Evolutionary conservation across 2,329 filamentous ascomycete species (phyloP), one percentile per base, ranked within the genome.

Genomic region (Stagonosporopsis tanaceti): DNA sequence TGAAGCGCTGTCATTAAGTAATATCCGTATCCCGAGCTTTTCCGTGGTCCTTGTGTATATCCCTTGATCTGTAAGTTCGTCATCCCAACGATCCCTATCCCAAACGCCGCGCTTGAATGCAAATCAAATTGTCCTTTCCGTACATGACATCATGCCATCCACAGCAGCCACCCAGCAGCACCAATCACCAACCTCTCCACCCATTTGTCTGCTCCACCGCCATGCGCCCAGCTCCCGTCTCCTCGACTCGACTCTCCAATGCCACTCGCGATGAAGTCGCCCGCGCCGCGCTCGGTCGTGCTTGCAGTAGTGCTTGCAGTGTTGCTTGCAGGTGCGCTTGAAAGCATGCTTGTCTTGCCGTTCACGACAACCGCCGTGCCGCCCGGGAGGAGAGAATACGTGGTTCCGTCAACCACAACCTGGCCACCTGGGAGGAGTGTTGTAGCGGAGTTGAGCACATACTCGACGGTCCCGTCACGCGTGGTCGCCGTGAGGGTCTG

Each of bases 351-450:
- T 17, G 73, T 75, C 27, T 65, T 64, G 0, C 72, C 73, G n/a
- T 76, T 68, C 20, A 76, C 57, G 3, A 76, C 46, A 2, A 76
- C 45, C 15, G 67, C 70, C 1, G 71, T 74, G 14, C 71, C 70
- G 6, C 60, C 51, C 0, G 53, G 24, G 34, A 67, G 68, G 4
- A 75, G 61, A 8, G 62, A 67, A 47, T 72, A 74, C 2, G 69
- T 74, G 9, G 70, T 74, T 6, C 72, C 71, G 4, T 54, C 57
- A 4, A 74, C 57, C 1, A 64, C 68, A 9, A 74, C 48, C 1
- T 65, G 52, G 2, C 67, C 60, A 11, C 68, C 71, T 0, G 65
- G 68, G 27, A 52, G 59, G 2, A 75, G 58, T 1, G 72, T 74
- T 0, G 61, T 66, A 8, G 65, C 64, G 0, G 60, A 40, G 15